Conservation (phyloP, 2,329 filamentous ascomycete genomes). For the Scedosporium aurantiacum region DNA sequence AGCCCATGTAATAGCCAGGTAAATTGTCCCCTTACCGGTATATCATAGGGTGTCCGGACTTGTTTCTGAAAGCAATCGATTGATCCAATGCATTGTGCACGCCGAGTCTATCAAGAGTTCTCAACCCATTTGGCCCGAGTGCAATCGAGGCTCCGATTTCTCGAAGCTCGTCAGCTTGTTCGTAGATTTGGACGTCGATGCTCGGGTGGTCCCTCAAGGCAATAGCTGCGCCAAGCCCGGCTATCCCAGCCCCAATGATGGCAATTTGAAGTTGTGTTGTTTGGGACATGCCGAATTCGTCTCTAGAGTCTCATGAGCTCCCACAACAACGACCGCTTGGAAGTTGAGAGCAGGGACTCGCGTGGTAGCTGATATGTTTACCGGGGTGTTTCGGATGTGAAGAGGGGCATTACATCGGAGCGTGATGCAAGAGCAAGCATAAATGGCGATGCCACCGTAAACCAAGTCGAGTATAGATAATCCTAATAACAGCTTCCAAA, state of each 20-base stretch:
- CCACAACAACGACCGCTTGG: no score
- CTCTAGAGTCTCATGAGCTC: no score
- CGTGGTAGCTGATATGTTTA: no score
- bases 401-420: no score
- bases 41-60: conserved; percentile 31
- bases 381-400: no score
- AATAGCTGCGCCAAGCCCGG: conserved; percentile 35
- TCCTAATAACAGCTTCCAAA: no score
- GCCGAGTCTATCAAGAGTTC: conserved; percentile 37
- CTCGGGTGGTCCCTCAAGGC: conserved; percentile 28
- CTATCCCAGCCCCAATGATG: conserved; percentile 39
- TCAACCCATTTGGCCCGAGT: conserved; percentile 41
- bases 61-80: conserved; percentile 27
- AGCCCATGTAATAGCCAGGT: background rate
- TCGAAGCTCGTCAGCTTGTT: conserved; percentile 32
- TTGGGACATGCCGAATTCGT: no score
- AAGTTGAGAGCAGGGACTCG: no score
- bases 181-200: conserved; percentile 37
- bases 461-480: no score
- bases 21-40: conserved; percentile 22
- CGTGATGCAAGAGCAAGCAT: no score
- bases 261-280: conserved; percentile 19
- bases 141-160: conserved; percentile 38
- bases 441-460: no score
- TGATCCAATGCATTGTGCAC: conserved; percentile 32